phyloP scores from a whole-genome alignment of 75 land plant genomes.

The Sequoia sempervirens region DNA sequence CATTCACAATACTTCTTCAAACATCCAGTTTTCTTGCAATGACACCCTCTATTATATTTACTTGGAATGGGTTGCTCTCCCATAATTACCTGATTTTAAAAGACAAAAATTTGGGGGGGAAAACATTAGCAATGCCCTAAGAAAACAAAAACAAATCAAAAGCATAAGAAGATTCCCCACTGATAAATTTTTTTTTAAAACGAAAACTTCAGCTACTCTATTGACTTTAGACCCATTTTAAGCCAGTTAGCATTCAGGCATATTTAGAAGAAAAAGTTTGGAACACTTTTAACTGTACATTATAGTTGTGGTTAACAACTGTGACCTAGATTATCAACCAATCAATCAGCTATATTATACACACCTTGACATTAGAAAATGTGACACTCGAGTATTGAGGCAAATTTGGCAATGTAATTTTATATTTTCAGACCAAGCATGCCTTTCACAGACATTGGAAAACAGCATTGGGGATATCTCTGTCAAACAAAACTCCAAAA shows the following conservation, averaged over 20 bases:
- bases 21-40: constrained; percentile 99
- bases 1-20: constrained; percentile 98
- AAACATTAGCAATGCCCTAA: not conserved
- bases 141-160: not conserved
- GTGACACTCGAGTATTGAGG: not conserved
- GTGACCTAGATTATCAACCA: not conserved
- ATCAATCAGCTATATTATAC: not conserved
- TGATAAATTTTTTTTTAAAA: not conserved
- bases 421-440: not conserved
- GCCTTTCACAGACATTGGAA: not conserved
- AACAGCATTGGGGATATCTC: not conserved
- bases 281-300: not conserved
- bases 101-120: not conserved
- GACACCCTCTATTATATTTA: constrained; percentile 95
- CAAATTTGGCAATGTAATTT: not conserved
- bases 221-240: not conserved
- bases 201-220: not conserved
- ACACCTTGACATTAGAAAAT: not conserved
- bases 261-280: not conserved
- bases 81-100: constrained; percentile 25
- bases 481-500: not conserved
- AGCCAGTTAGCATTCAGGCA: not conserved
- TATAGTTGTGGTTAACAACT: not conserved
- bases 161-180: not conserved
- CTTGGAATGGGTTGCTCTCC: constrained; percentile 64